Evolutionary conservation across 129 eudicot species (phyloP).

Genomic region (Centaurea solstitialis): DNA sequence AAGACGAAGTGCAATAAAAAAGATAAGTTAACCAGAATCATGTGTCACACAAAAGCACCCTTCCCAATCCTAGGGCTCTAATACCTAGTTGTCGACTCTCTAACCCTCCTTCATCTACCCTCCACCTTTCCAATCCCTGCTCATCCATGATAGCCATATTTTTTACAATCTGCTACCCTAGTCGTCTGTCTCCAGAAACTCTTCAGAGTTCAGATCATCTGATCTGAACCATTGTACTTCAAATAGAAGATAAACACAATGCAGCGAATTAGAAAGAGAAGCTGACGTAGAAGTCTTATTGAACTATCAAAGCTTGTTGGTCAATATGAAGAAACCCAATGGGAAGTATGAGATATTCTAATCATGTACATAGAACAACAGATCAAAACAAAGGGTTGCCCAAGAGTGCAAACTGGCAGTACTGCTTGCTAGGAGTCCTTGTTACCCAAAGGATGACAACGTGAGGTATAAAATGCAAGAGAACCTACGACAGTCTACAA

Average conservation of each 20-base stretch:
- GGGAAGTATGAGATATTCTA: not conserved
- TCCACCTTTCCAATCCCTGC: no score
- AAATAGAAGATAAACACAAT: not conserved
- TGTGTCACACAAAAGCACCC: no score
- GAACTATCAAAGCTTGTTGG: not conserved
- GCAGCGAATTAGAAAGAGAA: not conserved
- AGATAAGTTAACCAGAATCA: no score
- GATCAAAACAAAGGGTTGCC: not conserved
- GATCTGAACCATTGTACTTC: not conserved
- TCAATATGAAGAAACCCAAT: not conserved
- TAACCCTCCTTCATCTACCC: no score
- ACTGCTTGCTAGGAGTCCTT: not conserved
- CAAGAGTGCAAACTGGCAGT: not conserved
- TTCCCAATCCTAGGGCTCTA: no score
- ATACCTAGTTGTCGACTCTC: no score
- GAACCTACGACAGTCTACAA: not conserved
- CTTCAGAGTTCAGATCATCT: no score
- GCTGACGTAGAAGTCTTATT: not conserved
- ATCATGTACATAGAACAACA: not conserved
- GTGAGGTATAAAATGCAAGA: not conserved
- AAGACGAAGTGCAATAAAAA: no score
- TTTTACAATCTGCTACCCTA: no score
- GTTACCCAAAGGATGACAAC: not conserved
- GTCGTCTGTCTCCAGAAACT: no score
- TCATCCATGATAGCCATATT: no score